These are phyloP conservation scores for Pseudogymnoascus sp. DNA, from an alignment of 2,329 filamentous ascomycete genomes.

Conservation along the genomic window DNA sequence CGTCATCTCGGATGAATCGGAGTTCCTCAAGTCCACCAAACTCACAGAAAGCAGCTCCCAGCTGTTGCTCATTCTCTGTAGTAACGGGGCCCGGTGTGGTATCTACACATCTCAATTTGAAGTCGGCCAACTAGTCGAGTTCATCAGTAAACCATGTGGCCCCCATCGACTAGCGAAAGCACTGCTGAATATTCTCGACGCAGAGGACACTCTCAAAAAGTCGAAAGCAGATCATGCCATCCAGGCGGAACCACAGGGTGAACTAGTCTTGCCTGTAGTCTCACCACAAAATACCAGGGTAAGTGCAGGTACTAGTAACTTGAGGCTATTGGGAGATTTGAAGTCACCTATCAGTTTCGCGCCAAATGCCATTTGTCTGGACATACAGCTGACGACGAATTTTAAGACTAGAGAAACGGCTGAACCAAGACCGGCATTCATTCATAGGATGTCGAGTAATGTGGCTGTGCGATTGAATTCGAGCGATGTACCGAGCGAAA, in stretches of 20 bases:
- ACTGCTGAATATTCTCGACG: conserved; percentile 19
- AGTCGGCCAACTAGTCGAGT: conserved; percentile 16
- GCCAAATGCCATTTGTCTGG: conserved; percentile 11
- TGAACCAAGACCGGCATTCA: neutral
- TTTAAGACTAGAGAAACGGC: neutral
- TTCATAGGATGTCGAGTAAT: neutral
- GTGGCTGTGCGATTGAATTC: neutral
- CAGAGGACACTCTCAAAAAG: conserved; percentile 13
- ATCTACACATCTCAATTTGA: conserved; percentile 14
- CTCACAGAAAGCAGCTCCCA: conserved; percentile 9
- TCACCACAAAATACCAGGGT: conserved; percentile 10
- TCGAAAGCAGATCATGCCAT: neutral
- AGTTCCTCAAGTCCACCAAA: conserved; percentile 10
- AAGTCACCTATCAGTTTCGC: conserved; percentile 16
- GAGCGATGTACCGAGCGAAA: neutral
- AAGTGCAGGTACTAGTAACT: conserved; percentile 15
- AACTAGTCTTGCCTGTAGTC: conserved; percentile 1
- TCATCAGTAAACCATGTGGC: conserved; percentile 20
- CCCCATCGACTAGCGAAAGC: conserved; percentile 21
- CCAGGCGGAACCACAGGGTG: neutral
- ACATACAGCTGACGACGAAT: neutral
- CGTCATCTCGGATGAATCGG: conserved; percentile 19
- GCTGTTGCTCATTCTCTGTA: conserved; percentile 18
- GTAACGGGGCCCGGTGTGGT: conserved; percentile 15
- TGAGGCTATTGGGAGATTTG: conserved; percentile 1